Evolutionary conservation across 371 early-diverging fungal species (phyloP).

Genomic region (Mortierella sp.): DNA sequence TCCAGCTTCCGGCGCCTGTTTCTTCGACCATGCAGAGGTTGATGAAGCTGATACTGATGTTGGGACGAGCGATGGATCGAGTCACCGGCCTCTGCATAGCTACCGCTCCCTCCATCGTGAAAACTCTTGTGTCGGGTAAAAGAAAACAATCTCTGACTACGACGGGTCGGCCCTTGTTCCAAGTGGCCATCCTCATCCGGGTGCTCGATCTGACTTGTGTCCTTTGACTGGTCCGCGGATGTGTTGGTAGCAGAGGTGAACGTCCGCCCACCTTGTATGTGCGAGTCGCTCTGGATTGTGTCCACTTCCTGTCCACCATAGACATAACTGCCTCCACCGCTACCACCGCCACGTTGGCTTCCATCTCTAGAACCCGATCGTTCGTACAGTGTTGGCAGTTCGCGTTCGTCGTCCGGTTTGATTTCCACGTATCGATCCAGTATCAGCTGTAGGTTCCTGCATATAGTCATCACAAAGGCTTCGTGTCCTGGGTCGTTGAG

Average conservation of each 20-base stretch:
- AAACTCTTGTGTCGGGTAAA: constrained; percentile 18
- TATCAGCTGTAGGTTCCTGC: constrained; percentile 44
- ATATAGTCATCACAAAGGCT: constrained; percentile 41
- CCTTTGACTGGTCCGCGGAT: constrained; percentile 1
- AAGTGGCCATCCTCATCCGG: constrained; percentile 6
- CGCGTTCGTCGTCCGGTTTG: constrained; percentile 42
- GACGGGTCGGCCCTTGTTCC: constrained; percentile 4
- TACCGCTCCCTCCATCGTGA: constrained; percentile 19
- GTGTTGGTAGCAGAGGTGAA: constrained; percentile 13
- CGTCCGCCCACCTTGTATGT: constrained; percentile 9
- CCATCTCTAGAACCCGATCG: constrained; percentile 7
- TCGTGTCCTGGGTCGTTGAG: constrained; percentile 50
- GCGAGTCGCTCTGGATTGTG: constrained; percentile 3
- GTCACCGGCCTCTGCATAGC: not conserved
- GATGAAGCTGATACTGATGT: constrained; percentile 37
- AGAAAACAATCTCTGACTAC: constrained; percentile 10
- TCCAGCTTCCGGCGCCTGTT: constrained; percentile 24
- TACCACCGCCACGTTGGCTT: not conserved
- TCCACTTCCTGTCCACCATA: constrained; percentile 6
- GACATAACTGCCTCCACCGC: not conserved
- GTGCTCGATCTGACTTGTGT: not conserved
- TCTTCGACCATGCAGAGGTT: constrained; percentile 34
- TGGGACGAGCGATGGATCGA: not conserved
- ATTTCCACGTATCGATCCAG: constrained; percentile 49
- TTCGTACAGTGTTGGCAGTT: constrained; percentile 37